A percentile compares a stretch with the other conserved stretches of the same genome.
phyloP scores from a whole-genome alignment of 1,139 yeast species.

The Geotrichum klebahnii region DNA sequence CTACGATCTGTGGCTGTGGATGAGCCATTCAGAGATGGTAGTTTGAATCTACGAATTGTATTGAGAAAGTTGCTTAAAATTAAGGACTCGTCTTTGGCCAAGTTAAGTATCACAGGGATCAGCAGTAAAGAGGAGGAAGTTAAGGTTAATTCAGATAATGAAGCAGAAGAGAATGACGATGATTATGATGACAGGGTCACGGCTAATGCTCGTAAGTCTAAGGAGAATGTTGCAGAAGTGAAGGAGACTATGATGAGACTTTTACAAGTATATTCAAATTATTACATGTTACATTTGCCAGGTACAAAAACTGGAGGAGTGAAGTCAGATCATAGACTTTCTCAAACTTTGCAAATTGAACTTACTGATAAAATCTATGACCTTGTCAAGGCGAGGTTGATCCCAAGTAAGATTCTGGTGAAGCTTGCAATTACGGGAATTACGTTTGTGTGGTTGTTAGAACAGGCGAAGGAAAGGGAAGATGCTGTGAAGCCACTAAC shows the following conservation, averaged over 20 bases:
- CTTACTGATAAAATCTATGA: slow-evolving; percentile 17
- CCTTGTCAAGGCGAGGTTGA: slow-evolving; percentile 10
- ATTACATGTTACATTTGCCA: slow-evolving; percentile 14
- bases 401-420: slow-evolving; percentile 16
- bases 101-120: slow-evolving; percentile 8
- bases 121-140: slow-evolving; percentile 8
- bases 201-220: background rate
- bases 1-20: slow-evolving; percentile 22
- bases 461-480: slow-evolving; percentile 9
- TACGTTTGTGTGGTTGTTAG: slow-evolving; percentile 16
- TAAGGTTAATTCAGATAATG: slow-evolving; percentile 16
- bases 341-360: slow-evolving; percentile 14
- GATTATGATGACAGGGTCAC: slow-evolving; percentile 1
- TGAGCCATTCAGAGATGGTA: slow-evolving; percentile 20
- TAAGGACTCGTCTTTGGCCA: slow-evolving; percentile 6
- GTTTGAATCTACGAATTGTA: slow-evolving; percentile 17
- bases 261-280: slow-evolving; percentile 17
- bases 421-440: slow-evolving; percentile 18
- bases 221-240: slow-evolving; percentile 9
- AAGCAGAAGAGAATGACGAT: slow-evolving; percentile 23
- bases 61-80: slow-evolving; percentile 17
- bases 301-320: background rate
- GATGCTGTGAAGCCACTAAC: background rate
- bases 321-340: background rate
- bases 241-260: slow-evolving; percentile 17